A percentile compares a stretch with the other conserved stretches of the same genome.
Evolutionary conservation across 768 basidiomycete species (phyloP).

Genomic region (Collybiopsis luxurians): DNA sequence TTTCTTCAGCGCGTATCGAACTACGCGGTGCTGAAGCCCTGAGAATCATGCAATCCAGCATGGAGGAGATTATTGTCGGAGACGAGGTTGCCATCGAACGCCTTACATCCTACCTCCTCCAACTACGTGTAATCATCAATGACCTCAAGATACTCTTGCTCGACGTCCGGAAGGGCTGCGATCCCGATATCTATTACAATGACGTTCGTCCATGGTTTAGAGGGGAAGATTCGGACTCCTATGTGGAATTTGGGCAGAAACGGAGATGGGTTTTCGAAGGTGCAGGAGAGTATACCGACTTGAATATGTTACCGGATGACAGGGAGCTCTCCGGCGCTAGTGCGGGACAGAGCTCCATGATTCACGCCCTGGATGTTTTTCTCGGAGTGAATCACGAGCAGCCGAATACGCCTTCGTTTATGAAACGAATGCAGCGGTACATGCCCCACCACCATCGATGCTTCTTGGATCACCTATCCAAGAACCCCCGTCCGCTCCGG

Average conservation of each 20-base stretch:
- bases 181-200: constrained; percentile 71
- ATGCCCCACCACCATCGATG: constrained; percentile 81
- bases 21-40: constrained; percentile 81
- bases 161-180: constrained; percentile 64
- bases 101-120: constrained; percentile 58
- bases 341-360: constrained; percentile 78
- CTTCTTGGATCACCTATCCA: constrained; percentile 68
- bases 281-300: constrained; percentile 36
- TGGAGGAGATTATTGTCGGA: constrained; percentile 87
- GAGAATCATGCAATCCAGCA: constrained; percentile 77
- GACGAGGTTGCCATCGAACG: constrained; percentile 64
- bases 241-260: constrained; percentile 10
- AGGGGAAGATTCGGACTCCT: constrained; percentile 55
- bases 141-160: constrained; percentile 61
- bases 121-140: constrained; percentile 63
- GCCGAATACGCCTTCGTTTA: constrained; percentile 31
- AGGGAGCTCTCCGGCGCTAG: constrained; percentile 70
- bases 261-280: constrained; percentile 63
- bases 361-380: constrained; percentile 73
- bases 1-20: constrained; percentile 84
- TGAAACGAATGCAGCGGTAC: constrained; percentile 74
- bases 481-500: constrained; percentile 60
- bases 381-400: constrained; percentile 58
- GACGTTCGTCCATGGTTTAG: constrained; percentile 79
- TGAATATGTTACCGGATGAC: constrained; percentile 36